Conservation (phyloP, 2,329 filamentous ascomycete genomes). For the Elsinoe batatas region DNA sequence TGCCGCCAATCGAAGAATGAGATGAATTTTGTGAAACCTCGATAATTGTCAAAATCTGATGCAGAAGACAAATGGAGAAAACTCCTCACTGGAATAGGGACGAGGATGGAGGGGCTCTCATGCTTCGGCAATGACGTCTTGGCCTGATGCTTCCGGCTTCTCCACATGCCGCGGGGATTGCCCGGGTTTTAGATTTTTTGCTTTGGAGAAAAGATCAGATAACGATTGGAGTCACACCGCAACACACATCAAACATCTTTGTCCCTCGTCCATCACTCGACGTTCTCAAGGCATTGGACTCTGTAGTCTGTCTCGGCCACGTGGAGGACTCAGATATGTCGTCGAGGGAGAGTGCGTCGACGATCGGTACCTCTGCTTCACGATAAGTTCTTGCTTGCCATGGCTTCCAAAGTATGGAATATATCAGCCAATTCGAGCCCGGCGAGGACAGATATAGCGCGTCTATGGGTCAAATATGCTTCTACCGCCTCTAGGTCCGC, state of each 20-base stretch:
- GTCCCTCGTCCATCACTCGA: not conserved
- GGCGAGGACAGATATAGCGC: not conserved
- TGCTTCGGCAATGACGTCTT: constrained; percentile 9
- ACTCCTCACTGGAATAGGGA: too few species aligned
- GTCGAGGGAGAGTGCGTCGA: too few species aligned
- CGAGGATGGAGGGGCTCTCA: not conserved
- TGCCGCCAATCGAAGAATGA: too few species aligned
- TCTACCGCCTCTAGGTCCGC: not conserved
- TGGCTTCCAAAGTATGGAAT: not conserved
- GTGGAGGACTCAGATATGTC: not conserved
- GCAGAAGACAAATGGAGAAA: too few species aligned
- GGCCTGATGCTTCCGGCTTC: not conserved
- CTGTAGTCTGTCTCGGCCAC: not conserved
- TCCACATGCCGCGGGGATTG: not conserved
- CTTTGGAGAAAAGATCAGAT: not conserved
- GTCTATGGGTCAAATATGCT: constrained; percentile 2
- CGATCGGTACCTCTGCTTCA: not conserved
- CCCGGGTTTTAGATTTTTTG: not conserved
- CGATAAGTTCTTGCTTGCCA: too few species aligned
- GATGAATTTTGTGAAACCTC: too few species aligned
- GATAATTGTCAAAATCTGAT: too few species aligned
- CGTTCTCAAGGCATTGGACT: not conserved
- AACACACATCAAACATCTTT: not conserved
- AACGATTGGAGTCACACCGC: not conserved
- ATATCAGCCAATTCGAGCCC: not conserved